phyloP scores from a whole-genome alignment of 2,329 filamentous ascomycete species.

The Chalaropsis ovoidea region DNA sequence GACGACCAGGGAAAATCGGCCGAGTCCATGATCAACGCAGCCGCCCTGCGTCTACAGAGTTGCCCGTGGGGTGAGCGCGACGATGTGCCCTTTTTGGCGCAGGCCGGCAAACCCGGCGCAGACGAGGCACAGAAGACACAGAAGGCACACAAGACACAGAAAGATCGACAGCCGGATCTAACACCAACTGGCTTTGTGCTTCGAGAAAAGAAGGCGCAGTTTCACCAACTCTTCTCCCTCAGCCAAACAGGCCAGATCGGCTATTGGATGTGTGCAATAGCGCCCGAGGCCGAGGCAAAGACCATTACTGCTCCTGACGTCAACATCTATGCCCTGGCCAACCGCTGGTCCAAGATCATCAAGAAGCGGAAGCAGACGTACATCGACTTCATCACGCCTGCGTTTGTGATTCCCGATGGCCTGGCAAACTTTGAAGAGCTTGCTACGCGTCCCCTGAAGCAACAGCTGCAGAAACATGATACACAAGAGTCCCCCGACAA shows the following conservation, averaged over 20 bases:
- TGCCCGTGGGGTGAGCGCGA: conserved; percentile 20
- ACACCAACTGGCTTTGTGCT: conserved; percentile 30
- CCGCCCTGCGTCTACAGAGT: background rate
- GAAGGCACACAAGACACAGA: background rate
- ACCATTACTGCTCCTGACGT: conserved; percentile 14
- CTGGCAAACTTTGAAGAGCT: conserved; percentile 30
- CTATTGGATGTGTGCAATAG: conserved; percentile 34
- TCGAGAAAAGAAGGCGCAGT: conserved; percentile 32
- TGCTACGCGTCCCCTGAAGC: conserved; percentile 20
- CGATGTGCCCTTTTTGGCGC: conserved; percentile 17
- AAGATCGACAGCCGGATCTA: background rate
- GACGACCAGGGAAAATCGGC: conserved; percentile 1
- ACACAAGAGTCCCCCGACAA: background rate
- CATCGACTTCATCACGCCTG: conserved; percentile 28
- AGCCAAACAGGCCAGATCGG: conserved; percentile 37
- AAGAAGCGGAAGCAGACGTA: conserved; percentile 19
- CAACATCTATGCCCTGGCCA: conserved; percentile 16
- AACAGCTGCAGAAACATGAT: background rate
- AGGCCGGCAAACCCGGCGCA: background rate
- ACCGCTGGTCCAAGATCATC: conserved; percentile 20
- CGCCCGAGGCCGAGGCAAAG: conserved; percentile 19
- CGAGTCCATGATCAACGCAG: background rate
- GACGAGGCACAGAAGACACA: background rate
- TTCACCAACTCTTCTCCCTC: conserved; percentile 41
- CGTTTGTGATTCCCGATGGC: conserved; percentile 35